These are phyloP conservation scores for Hemileccinum rubropunctum DNA, from an alignment of 768 basidiomycete genomes.

Conservation along the genomic window DNA sequence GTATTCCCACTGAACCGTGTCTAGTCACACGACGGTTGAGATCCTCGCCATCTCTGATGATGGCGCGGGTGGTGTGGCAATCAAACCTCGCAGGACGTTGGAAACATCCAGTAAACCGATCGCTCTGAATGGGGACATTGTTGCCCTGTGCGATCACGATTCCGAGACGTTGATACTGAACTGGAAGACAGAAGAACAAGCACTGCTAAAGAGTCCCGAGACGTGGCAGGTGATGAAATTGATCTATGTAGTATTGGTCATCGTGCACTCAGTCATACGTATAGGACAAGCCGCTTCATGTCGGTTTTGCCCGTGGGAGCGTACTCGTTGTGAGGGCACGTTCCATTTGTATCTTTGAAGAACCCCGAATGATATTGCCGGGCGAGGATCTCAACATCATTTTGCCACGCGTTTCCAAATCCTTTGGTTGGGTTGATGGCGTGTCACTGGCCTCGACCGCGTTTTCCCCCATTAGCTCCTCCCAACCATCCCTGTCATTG, in stretches of 20 bases:
- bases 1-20: conserved; percentile 12
- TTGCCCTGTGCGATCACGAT: conserved; percentile 54
- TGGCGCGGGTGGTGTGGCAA: conserved; percentile 10
- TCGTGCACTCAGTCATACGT: conserved; percentile 19
- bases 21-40: conserved; percentile 23
- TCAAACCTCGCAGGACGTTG: conserved; percentile 36
- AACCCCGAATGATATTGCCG: conserved; percentile 37
- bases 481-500: conserved; percentile 38
- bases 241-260: not conserved
- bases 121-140: conserved; percentile 46
- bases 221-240: conserved; percentile 30
- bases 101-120: conserved; percentile 45
- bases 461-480: not conserved
- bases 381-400: conserved; percentile 11
- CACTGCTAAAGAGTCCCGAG: conserved; percentile 41
- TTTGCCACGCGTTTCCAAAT: conserved; percentile 39
- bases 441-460: conserved; percentile 37
- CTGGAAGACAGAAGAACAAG: conserved; percentile 48
- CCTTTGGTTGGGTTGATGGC: conserved; percentile 70
- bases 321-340: conserved; percentile 59
- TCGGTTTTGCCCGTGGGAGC: conserved; percentile 44
- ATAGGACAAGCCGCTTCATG: conserved; percentile 53
- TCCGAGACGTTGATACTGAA: conserved; percentile 53
- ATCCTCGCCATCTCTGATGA: conserved; percentile 26
- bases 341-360: conserved; percentile 54